A percentile compares a stretch with the other conserved stretches of the same genome.
These are phyloP conservation scores for Aplosporella prunicola DNA, from an alignment of 2,329 filamentous ascomycete species.

Conservation along the genomic window DNA sequence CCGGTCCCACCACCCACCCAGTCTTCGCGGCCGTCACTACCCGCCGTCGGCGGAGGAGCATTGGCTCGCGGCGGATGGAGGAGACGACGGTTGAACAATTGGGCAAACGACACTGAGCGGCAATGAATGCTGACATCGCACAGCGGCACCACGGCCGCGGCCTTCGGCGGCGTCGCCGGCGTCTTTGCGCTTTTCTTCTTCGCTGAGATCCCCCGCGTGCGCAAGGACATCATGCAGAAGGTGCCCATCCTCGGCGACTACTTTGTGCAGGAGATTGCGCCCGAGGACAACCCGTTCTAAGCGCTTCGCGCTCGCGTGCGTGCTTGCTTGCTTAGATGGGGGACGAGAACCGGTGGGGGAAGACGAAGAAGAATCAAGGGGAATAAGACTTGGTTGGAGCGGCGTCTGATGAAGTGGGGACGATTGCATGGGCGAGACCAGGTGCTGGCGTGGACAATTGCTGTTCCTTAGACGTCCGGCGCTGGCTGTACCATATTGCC, in stretches of 20 bases:
- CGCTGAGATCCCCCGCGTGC: conserved; percentile 52
- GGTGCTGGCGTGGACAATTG: conserved; percentile 3
- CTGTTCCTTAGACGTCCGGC: conserved; percentile 4
- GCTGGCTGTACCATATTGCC: conserved; percentile 7
- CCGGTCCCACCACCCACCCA: too few relatives aligned
- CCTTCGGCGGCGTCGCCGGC: conserved; percentile 49
- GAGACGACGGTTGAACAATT: too few relatives aligned
- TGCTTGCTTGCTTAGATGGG: background rate
- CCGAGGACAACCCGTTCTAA: conserved; percentile 55
- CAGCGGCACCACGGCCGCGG: conserved; percentile 37
- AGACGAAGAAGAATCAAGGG: background rate
- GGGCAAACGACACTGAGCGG: too few relatives aligned
- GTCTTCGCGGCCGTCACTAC: too few relatives aligned
- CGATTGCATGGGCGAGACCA: conserved; percentile 3
- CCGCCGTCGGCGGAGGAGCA: too few relatives aligned
- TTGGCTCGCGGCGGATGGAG: too few relatives aligned
- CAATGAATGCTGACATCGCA: too few relatives aligned
- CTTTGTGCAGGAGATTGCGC: conserved; percentile 48
- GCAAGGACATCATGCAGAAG: conserved; percentile 53
- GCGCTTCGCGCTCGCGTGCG: background rate
- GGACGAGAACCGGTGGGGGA: background rate
- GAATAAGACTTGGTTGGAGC: background rate
- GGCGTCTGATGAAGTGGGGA: too few relatives aligned
- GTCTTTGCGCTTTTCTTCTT: conserved; percentile 56
- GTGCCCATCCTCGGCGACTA: conserved; percentile 49